Evolutionary conservation across 1,139 yeast genomes (phyloP).

Genomic region (Chernovozyma aurita): DNA sequence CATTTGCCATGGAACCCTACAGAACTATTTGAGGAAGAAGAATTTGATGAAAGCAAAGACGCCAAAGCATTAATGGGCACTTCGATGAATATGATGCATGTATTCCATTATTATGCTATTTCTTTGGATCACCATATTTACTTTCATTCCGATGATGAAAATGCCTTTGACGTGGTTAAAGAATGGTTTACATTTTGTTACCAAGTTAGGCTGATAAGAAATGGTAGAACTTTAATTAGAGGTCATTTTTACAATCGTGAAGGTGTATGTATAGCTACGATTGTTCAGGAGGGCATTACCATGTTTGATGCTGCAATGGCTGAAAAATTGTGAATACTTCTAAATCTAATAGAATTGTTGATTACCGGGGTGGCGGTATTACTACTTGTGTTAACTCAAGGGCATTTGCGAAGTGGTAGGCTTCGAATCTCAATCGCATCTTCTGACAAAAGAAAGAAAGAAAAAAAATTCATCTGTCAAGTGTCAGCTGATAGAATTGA

Average conservation of each 20-base stretch:
- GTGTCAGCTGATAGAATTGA: too few relatives aligned
- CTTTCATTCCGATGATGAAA: slow-evolving; percentile 30
- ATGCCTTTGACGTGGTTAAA: slow-evolving; percentile 29
- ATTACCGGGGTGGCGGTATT: too few relatives aligned
- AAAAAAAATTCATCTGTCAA: too few relatives aligned
- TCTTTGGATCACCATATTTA: slow-evolving; percentile 45
- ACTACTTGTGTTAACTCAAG: too few relatives aligned
- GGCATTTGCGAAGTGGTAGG: too few relatives aligned
- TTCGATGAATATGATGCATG: slow-evolving; percentile 36
- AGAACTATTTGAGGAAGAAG: slow-evolving; percentile 24
- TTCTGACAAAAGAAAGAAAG: too few relatives aligned
- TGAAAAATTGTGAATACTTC: slow-evolving; percentile 4
- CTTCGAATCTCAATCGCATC: too few relatives aligned
- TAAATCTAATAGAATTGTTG: too few relatives aligned
- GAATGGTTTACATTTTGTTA: slow-evolving; percentile 40
- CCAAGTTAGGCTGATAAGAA: slow-evolving; percentile 33
- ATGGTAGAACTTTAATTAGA: slow-evolving; percentile 35
- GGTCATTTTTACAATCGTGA: slow-evolving; percentile 33
- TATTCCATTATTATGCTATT: slow-evolving; percentile 46
- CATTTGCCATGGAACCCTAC: slow-evolving; percentile 47
- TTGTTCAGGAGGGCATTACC: slow-evolving; percentile 43
- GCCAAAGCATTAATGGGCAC: slow-evolving; percentile 28
- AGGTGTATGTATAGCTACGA: slow-evolving; percentile 37
- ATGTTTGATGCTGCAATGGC: slow-evolving; percentile 2
- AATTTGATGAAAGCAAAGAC: slow-evolving; percentile 30